Base-by-base conservation (phyloP, 2,329 filamentous ascomycete species). In the Alternaria brassicae region DNA sequence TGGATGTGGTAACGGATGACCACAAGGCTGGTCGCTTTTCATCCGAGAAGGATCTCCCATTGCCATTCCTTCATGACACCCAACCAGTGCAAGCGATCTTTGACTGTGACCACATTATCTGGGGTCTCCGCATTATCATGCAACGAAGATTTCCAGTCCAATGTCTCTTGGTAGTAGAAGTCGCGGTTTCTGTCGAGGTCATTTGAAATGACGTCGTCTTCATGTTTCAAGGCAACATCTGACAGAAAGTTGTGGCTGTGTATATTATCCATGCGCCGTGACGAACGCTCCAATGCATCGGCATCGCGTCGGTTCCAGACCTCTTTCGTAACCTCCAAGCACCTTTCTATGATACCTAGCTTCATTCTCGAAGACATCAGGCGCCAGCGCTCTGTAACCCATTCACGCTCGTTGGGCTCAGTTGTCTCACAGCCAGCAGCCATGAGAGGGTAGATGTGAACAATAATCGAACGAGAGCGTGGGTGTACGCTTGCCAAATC, bases 61-160 rank as follows among this genome's bases (percentile, higher is more conserved):
- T 82, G 80, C 86, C 87, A 89, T 66, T 90, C 88, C 62, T 84
- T 85, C 89, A 91, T 91, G 40, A 91, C 87, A 36, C 88, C 86
- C 8, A 89, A 80, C 89, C 89, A 91, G 75, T 91, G 89, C 69
- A 89, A 76, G 44, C 81, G 81, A 3, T 89, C 88, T 62, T 86
- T 83, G n/a, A 91, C 86, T 3, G 87, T 89, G 69, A 86, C 84
- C 50, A 88, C 85, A 53, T 80, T 80, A 60, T 88, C 85, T 61
- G 86, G 80, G 40, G 81, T 78, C 58, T 78, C 77, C 8, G 67
- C 70, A 21, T 62, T 57, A 6, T 57, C 32, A 17, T 10, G 52
- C 21, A 59, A 53, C 10, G 19, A 9, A 27, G 56, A 34, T 39
- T 42, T 48, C 55, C 36, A 53, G 12, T 37, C 39, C 6, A 27